Conservation (phyloP, 163 green algal genomes). For the Chlamydomonas reinhardtii region DNA sequence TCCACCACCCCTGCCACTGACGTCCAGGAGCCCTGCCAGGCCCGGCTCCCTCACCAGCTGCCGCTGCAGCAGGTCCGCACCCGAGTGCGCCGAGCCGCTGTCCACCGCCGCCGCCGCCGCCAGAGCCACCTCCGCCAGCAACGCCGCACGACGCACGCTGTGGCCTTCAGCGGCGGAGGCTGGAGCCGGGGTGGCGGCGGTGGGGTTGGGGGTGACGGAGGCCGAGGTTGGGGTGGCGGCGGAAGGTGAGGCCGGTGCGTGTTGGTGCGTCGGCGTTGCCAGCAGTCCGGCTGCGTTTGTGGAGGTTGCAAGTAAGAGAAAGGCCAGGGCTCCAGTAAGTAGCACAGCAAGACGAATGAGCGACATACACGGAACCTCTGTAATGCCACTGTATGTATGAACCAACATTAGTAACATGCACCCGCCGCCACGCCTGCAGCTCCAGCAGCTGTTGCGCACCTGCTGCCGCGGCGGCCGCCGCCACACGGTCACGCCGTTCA, state of each 20-base stretch:
- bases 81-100: slow-evolving; percentile 5
- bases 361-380: no score
- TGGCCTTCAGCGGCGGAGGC: neutral
- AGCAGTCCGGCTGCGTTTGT: neutral
- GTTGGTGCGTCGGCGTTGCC: neutral
- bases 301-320: no score
- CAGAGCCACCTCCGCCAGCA: slow-evolving; percentile 49
- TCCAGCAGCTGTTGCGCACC: no score
- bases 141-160: slow-evolving; percentile 20
- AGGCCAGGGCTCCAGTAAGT: no score
- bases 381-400: no score
- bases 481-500: neutral
- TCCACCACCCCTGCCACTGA: neutral
- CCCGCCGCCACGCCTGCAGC: no score
- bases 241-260: neutral
- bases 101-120: slow-evolving; percentile 31
- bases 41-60: no score
- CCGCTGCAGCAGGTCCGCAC: neutral
- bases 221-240: no score
- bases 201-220: no score
- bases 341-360: no score
- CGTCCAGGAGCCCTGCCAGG: slow-evolving; percentile 22
- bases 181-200: no score
- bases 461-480: slow-evolving; percentile 25
- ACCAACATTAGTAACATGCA: no score